Conservation (phyloP, 2,329 filamentous ascomycete genomes). For the Rhynchosporium graminicola region DNA sequence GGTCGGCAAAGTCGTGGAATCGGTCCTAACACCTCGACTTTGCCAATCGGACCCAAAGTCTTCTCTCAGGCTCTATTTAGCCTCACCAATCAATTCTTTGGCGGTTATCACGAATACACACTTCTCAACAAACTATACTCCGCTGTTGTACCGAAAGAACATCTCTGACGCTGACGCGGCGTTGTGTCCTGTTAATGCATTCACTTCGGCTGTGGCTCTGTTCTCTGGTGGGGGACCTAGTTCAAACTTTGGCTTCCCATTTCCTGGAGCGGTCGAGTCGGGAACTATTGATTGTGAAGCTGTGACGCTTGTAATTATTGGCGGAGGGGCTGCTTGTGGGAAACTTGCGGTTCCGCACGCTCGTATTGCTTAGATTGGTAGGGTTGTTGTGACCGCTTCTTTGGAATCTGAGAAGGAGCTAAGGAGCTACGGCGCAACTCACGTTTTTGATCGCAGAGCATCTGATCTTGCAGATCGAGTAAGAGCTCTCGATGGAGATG, state of each 20-base stretch:
- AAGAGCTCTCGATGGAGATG: slow-evolving; percentile 43
- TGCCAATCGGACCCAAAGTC: slow-evolving; percentile 41
- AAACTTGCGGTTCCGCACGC: slow-evolving; percentile 42
- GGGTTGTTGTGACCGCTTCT: slow-evolving; percentile 42
- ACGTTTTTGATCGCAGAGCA: slow-evolving; percentile 43
- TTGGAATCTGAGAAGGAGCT: slow-evolving; percentile 38
- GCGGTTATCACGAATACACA: slow-evolving; percentile 45
- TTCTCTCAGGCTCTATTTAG: slow-evolving; percentile 34
- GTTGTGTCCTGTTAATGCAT: slow-evolving; percentile 43
- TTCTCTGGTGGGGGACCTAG: slow-evolving; percentile 36
- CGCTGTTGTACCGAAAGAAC: slow-evolving; percentile 40
- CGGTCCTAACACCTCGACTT: slow-evolving; percentile 32
- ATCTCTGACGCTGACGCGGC: slow-evolving; percentile 43
- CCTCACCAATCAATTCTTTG: slow-evolving; percentile 14
- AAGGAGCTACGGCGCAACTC: slow-evolving; percentile 43
- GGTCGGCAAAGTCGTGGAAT: slow-evolving; percentile 41
- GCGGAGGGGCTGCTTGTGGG: slow-evolving; percentile 42
- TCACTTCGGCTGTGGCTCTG: slow-evolving; percentile 41
- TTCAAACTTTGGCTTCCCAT: slow-evolving; percentile 36
- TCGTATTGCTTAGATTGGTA: slow-evolving; percentile 43
- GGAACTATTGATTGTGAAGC: slow-evolving; percentile 35
- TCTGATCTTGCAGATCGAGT: slow-evolving; percentile 40
- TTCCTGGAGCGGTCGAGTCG: slow-evolving; percentile 34
- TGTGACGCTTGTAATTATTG: slow-evolving; percentile 39
- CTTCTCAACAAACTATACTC: slow-evolving; percentile 39